Evolutionary conservation across 805 yeast genomes (phyloP).

Genomic region (Metschnikowia baotianmanensis): DNA sequence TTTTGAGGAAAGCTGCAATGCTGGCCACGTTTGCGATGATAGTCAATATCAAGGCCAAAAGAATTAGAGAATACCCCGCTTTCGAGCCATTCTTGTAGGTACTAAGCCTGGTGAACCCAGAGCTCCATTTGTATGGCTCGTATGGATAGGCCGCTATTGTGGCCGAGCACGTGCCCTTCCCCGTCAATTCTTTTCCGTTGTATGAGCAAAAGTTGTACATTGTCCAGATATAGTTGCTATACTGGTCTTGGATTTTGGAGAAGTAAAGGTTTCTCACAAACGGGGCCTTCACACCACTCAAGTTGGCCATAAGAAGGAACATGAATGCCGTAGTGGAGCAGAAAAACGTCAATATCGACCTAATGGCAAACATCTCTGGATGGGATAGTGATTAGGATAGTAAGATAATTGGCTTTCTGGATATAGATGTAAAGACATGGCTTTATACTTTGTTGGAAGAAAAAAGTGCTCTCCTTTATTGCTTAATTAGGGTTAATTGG

Average conservation of each 20-base stretch:
- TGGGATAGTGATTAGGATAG: not conserved
- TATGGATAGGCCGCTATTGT: constrained; percentile 12
- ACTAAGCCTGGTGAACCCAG: constrained; percentile 6
- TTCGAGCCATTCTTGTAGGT: constrained; percentile 9
- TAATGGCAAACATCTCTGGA: constrained; percentile 9
- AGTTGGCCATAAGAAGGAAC: constrained; percentile 15
- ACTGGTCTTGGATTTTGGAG: constrained; percentile 10
- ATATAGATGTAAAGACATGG: not conserved
- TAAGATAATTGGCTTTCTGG: not conserved
- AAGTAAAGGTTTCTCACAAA: constrained; percentile 14
- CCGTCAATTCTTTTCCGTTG: constrained; percentile 9
- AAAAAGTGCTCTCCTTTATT: not conserved
- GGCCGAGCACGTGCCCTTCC: constrained; percentile 11
- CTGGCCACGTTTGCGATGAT: constrained; percentile 4
- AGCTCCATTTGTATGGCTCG: constrained; percentile 14
- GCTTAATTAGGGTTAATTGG: not conserved
- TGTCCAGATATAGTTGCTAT: constrained; percentile 13
- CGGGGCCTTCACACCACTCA: constrained; percentile 14
- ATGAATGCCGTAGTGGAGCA: constrained; percentile 14
- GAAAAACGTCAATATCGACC: constrained; percentile 14
- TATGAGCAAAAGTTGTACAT: constrained; percentile 13
- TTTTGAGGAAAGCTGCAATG: constrained; percentile 6
- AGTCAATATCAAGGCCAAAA: constrained; percentile 9
- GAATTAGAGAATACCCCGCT: constrained; percentile 11
- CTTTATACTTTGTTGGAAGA: not conserved